A percentile compares a stretch with the other conserved stretches of the same genome.
Evolutionary conservation across 2,329 filamentous ascomycete species (phyloP).

Genomic region (Phyllosticta citriasiana): DNA sequence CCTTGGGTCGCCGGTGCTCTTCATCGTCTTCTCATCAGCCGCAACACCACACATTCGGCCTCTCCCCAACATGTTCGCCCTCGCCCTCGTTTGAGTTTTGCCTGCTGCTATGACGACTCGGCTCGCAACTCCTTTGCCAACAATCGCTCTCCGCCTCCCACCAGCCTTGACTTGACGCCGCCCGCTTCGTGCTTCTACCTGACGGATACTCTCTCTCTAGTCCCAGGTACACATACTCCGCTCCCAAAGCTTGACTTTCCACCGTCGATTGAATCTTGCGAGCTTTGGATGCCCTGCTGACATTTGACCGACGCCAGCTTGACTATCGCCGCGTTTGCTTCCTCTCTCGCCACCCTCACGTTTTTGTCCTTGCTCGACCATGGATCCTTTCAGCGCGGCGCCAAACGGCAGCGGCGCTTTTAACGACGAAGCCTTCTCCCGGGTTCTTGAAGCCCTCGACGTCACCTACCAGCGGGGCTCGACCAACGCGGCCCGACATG

Average conservation of each 20-base stretch:
- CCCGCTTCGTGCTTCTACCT: neutral
- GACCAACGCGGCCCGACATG: constrained; percentile 67
- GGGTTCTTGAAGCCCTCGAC: constrained; percentile 75
- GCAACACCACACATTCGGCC: neutral
- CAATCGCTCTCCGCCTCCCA: neutral
- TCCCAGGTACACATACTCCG: neutral
- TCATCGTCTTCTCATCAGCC: neutral
- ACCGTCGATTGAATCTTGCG: no score
- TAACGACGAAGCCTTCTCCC: constrained; percentile 37
- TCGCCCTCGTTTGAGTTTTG: neutral
- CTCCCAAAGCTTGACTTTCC: neutral
- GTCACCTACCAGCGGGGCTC: constrained; percentile 78
- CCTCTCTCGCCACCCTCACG: neutral
- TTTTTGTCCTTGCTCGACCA: neutral
- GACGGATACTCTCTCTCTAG: neutral
- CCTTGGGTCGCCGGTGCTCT: neutral
- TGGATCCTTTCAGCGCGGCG: constrained; percentile 2
- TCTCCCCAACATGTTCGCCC: neutral
- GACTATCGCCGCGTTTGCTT: neutral
- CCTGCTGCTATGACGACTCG: constrained; percentile 7
- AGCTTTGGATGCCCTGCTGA: no score
- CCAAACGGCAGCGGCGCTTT: constrained; percentile 14
- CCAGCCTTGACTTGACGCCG: neutral
- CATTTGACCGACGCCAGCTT: neutral
- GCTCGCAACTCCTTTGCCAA: neutral